These are phyloP conservation scores for Cercospora sojina DNA, from an alignment of 2,329 filamentous ascomycete species.

Conservation along the genomic window DNA sequence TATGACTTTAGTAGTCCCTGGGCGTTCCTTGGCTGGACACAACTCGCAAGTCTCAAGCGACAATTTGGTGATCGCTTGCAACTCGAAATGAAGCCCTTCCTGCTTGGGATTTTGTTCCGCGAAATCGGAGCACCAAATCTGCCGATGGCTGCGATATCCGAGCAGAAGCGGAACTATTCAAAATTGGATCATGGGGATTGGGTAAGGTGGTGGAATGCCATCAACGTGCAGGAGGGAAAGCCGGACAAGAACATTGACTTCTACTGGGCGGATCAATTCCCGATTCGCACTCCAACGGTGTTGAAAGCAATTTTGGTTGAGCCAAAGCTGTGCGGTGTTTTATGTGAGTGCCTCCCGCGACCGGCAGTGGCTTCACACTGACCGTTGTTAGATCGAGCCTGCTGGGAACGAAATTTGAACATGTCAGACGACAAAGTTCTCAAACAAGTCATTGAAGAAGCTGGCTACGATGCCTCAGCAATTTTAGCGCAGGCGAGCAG, in stretches of 20 bases:
- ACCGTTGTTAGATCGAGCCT: constrained; percentile 22
- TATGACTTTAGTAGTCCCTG: constrained; percentile 29
- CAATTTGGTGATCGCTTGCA: constrained; percentile 22
- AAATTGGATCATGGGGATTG: constrained; percentile 26
- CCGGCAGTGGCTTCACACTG: neutral
- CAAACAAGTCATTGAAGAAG: constrained; percentile 20
- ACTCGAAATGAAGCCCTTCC: constrained; percentile 29
- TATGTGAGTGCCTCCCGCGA: constrained; percentile 17
- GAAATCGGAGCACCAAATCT: constrained; percentile 29
- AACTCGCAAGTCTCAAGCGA: constrained; percentile 20
- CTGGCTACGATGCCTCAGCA: constrained; percentile 20
- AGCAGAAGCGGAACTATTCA: constrained; percentile 26
- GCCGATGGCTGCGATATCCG: constrained; percentile 23
- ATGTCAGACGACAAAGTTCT: constrained; percentile 28
- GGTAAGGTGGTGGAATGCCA: constrained; percentile 30
- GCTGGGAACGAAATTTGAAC: constrained; percentile 30
- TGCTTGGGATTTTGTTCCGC: constrained; percentile 29
- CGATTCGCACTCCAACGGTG: constrained; percentile 26
- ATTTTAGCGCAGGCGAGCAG: constrained; percentile 21
- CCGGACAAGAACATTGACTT: constrained; percentile 25
- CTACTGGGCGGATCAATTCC: constrained; percentile 28
- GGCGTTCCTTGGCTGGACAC: constrained; percentile 29
- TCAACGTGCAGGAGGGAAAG: constrained; percentile 24
- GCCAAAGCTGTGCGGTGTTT: constrained; percentile 17
- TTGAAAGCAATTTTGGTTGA: constrained; percentile 23